These are phyloP conservation scores for Backusella circina DNA, from an alignment of 192 early-diverging fungal genomes.

Conservation along the genomic window DNA sequence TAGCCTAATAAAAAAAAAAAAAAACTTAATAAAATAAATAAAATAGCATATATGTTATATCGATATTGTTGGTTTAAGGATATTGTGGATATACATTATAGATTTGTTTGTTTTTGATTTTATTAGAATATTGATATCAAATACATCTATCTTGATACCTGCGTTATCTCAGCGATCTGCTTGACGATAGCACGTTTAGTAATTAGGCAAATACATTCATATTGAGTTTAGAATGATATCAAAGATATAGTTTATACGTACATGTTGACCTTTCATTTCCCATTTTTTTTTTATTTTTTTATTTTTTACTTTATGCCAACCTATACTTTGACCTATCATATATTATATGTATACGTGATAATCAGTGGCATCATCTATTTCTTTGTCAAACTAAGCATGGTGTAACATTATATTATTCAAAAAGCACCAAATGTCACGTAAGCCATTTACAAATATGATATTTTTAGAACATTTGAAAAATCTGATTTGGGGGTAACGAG, in stretches of 20 bases:
- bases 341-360: not conserved
- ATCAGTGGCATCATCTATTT: not conserved
- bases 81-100: not conserved
- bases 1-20: not conserved
- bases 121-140: not conserved
- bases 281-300: not conserved
- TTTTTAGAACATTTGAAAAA: not conserved
- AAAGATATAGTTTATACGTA: not conserved
- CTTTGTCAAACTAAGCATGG: not conserved
- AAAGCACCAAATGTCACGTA: not conserved
- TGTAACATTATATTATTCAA: not conserved
- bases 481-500: not conserved
- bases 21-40: too few relatives aligned
- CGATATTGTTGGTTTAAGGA: not conserved
- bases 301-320: not conserved
- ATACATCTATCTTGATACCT: not conserved
- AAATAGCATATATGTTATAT: not conserved
- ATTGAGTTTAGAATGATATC: not conserved
- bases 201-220: not conserved
- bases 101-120: not conserved
- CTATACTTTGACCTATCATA: too few relatives aligned
- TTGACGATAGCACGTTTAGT: not conserved
- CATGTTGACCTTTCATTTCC: not conserved
- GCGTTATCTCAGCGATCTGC: not conserved
- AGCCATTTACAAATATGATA: not conserved